Base-by-base conservation (phyloP, 257 asterid genomes). In the Nicotiana paniculata region DNA sequence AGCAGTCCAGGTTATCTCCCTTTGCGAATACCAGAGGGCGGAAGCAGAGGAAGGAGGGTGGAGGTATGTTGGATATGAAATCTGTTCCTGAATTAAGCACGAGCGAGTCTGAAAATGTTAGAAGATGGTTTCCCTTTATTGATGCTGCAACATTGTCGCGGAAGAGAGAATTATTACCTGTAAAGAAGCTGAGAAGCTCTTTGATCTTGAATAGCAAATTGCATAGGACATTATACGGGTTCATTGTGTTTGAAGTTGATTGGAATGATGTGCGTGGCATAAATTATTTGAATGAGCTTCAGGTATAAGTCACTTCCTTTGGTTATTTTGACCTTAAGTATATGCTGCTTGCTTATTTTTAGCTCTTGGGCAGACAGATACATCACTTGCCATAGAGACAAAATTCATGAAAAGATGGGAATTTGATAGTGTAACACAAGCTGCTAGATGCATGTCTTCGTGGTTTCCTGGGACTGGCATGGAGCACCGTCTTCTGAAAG, bases 361-460 rank as follows among this genome's bases (percentile, higher is more conserved):
- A 75, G 37, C n/a, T 82, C 43, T 54, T 53, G 35, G 69, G 86
- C 88, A 96, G 98, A 96, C 95, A 66, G 98, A 96, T 89, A 93
- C 97, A 4, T 96, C 97, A 74, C 95, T 96, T 84, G 97, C 95
- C 69, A 85, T 92, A 21, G 99, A 96, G 90, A 86, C 98, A 82
- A 96, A 91, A 89, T 82, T 89, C 82, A 93, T 94, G 99, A 93
- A 92, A 86, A 88, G 99, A 90, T 96, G 98, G 99, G 98, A 94
- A 85, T 96, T 96, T 69, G 99, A 96, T 83, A 94, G 97, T 83
- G 84, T 94, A 84, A 81, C 90, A 54, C 97, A 94, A 82, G 97
- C 98, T 82, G 89, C 90, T 61, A 86, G 87, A 79, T 90, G 87
- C 84, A 86, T 93, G 83, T 81, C 89, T 68, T 85, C 90, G 61